A percentile compares a stretch with the other conserved stretches of the same genome.
These are phyloP conservation scores for Saturnispora hagleri DNA, from an alignment of 805 yeast species.

Conservation along the genomic window DNA sequence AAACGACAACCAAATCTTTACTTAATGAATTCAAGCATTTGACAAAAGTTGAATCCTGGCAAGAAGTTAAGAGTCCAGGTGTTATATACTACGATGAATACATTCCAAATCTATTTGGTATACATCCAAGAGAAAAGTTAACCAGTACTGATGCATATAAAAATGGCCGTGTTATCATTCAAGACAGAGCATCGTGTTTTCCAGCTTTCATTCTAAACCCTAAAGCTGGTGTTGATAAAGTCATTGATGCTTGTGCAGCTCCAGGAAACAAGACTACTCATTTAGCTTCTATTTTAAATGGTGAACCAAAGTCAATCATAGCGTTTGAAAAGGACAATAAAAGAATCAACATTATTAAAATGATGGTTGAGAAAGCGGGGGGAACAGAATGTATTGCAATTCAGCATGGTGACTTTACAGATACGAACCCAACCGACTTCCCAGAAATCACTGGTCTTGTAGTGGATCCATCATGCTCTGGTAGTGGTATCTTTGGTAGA, in stretches of 20 bases:
- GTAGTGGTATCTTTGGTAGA: conserved; percentile 95
- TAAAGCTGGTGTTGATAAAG: conserved; percentile 39
- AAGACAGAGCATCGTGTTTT: conserved; percentile 94
- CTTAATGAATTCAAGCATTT: conserved; percentile 36
- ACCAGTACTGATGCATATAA: conserved; percentile 61
- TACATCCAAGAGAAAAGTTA: conserved; percentile 66
- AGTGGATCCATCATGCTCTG: conserved; percentile 97
- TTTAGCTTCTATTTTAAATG: conserved; percentile 54
- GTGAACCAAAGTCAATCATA: conserved; percentile 38
- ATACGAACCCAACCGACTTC: conserved; percentile 47
- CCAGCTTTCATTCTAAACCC: conserved; percentile 82
- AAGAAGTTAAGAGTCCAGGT: conserved; percentile 36
- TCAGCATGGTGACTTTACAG: conserved; percentile 52
- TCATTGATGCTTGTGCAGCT: conserved; percentile 94
- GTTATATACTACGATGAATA: conserved; percentile 62
- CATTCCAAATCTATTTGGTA: conserved; percentile 72
- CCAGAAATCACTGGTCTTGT: conserved; percentile 66
- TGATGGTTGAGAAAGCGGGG: conserved; percentile 76
- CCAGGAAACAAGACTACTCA: conserved; percentile 98
- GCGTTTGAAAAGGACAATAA: conserved; percentile 85
- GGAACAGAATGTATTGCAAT: conserved; percentile 37
- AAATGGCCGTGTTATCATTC: conserved; percentile 76
- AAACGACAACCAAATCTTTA: conserved; percentile 33
- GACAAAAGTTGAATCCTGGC: conserved; percentile 36
- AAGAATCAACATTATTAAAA: conserved; percentile 59